Evolutionary conservation across 345 rosid species (phyloP).

Genomic region (Brassica cretica): DNA sequence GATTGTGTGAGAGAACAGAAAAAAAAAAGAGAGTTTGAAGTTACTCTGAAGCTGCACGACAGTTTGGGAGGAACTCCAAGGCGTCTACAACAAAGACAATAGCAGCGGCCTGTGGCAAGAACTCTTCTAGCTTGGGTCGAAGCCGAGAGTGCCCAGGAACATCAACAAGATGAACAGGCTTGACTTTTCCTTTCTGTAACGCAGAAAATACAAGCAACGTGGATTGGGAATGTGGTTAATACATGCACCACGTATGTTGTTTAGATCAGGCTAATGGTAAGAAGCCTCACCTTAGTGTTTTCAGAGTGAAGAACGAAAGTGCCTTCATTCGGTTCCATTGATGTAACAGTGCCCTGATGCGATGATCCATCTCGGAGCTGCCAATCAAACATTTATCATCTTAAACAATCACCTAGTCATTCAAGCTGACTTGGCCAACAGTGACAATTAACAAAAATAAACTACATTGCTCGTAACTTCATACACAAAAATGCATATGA

Average conservation of each 20-base stretch:
- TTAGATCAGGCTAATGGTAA: slow-evolving; percentile 11
- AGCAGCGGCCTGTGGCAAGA: slow-evolving; percentile 82
- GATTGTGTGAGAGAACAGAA: not conserved
- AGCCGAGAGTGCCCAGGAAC: slow-evolving; percentile 96
- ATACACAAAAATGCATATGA: too few species aligned
- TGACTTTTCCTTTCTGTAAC: slow-evolving; percentile 64
- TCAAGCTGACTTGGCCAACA: not conserved
- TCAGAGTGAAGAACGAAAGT: slow-evolving; percentile 72
- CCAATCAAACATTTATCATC: slow-evolving; percentile 31
- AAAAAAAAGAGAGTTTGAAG: slow-evolving; percentile 20
- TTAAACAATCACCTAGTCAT: slow-evolving; percentile 9
- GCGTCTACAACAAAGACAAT: slow-evolving; percentile 87
- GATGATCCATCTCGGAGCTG: slow-evolving; percentile 93
- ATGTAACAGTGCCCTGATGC: slow-evolving; percentile 86
- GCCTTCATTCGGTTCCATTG: slow-evolving; percentile 96
- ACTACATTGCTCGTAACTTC: too few species aligned
- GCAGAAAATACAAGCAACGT: slow-evolving; percentile 5
- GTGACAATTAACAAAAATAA: not conserved
- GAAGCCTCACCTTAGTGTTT: slow-evolving; percentile 55
- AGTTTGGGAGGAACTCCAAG: slow-evolving; percentile 80
- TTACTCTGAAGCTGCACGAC: slow-evolving; percentile 80
- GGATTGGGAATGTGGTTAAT: not conserved
- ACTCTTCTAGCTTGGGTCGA: slow-evolving; percentile 76
- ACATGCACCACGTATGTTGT: not conserved
- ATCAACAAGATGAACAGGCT: slow-evolving; percentile 85